These are phyloP conservation scores for Diaporthe ilicicola DNA, from an alignment of 2,329 filamentous ascomycete species.

Conservation along the genomic window DNA sequence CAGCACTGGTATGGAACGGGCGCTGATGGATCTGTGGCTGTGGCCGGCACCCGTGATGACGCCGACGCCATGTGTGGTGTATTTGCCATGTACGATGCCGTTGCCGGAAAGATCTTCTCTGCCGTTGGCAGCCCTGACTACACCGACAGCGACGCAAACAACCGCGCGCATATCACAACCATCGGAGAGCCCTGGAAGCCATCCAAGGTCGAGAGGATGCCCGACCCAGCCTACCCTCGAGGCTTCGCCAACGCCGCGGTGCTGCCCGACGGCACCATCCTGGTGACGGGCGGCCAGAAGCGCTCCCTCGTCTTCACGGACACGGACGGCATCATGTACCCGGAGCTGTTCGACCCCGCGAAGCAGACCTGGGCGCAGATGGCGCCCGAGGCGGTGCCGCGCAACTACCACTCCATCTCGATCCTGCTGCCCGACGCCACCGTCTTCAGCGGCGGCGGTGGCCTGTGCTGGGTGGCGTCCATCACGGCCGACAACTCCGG, in stretches of 20 bases:
- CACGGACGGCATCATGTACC: slow-evolving; percentile 43
- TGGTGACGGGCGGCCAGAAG: slow-evolving; percentile 51
- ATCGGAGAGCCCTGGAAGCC: slow-evolving; percentile 8
- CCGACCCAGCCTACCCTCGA: slow-evolving; percentile 48
- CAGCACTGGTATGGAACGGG: slow-evolving; percentile 66
- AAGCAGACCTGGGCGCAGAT: slow-evolving; percentile 45
- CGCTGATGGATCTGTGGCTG: slow-evolving; percentile 49
- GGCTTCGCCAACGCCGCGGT: slow-evolving; percentile 51
- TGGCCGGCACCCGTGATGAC: slow-evolving; percentile 53
- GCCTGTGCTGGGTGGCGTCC: slow-evolving; percentile 54
- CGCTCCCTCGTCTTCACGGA: slow-evolving; percentile 50
- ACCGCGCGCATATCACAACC: slow-evolving; percentile 45
- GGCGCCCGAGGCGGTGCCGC: slow-evolving; percentile 43
- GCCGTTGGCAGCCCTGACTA: slow-evolving; percentile 59
- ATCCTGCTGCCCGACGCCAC: slow-evolving; percentile 54
- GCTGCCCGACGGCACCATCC: slow-evolving; percentile 52
- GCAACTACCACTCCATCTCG: slow-evolving; percentile 54
- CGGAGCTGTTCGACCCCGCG: slow-evolving; percentile 51
- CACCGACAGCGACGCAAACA: slow-evolving; percentile 49
- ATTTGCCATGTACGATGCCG: slow-evolving; percentile 66
- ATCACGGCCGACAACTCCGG: slow-evolving; percentile 29
- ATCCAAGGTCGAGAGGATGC: slow-evolving; percentile 42
- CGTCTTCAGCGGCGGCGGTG: slow-evolving; percentile 57
- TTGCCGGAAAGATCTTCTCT: slow-evolving; percentile 64
- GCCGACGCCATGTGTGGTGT: slow-evolving; percentile 63